Evolutionary conservation across 768 basidiomycete species (phyloP).

Genomic region (Rubroboletus satanas): DNA sequence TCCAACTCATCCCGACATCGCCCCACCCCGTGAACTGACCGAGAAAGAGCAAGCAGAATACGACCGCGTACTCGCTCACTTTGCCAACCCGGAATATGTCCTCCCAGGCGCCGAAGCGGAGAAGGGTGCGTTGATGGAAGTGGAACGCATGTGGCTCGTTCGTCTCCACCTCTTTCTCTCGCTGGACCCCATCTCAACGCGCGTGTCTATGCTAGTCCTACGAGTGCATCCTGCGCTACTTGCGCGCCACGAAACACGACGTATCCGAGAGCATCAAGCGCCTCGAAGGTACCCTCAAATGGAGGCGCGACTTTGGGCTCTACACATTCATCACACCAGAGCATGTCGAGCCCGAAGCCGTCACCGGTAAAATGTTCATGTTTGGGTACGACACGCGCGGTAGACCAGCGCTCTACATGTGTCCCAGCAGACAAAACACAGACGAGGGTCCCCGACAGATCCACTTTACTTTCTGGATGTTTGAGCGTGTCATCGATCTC

Average conservation of each 20-base stretch:
- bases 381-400: conserved; percentile 71
- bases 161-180: conserved; percentile 18
- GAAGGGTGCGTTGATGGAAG: conserved; percentile 49
- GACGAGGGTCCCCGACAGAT: conserved; percentile 64
- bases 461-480: conserved; percentile 68
- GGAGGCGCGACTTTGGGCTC: conserved; percentile 78
- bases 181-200: background rate
- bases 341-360: conserved; percentile 70
- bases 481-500: conserved; percentile 73
- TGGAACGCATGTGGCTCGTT: conserved; percentile 77
- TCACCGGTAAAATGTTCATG: conserved; percentile 78
- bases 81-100: conserved; percentile 47
- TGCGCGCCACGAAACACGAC: conserved; percentile 78
- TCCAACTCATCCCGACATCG: conserved; percentile 25
- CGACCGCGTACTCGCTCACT: conserved; percentile 56
- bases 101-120: conserved; percentile 44
- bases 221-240: conserved; percentile 73
- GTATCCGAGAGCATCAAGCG: conserved; percentile 54
- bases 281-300: conserved; percentile 67
- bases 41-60: conserved; percentile 47
- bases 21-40: conserved; percentile 38
- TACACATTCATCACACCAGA: conserved; percentile 58
- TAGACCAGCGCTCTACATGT: conserved; percentile 68
- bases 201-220: conserved; percentile 37
- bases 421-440: conserved; percentile 73